phyloP scores from a whole-genome alignment of 1,284 basidiomycete genomes.

The Testicularia cyperi region DNA sequence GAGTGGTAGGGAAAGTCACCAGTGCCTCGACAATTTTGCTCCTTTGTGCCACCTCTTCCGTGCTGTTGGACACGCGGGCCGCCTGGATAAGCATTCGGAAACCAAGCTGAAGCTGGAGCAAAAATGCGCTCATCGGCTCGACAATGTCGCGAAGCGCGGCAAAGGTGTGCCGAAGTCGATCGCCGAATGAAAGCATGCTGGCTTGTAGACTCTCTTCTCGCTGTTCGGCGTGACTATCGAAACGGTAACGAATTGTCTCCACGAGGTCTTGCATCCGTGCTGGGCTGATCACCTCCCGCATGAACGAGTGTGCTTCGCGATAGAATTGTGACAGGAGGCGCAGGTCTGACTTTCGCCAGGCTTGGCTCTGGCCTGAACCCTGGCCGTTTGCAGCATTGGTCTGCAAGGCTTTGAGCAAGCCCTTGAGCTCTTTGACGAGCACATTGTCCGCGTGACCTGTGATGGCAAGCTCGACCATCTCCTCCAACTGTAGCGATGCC shows the following conservation, averaged over 20 bases:
- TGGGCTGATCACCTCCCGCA: slow-evolving; percentile 34
- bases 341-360: slow-evolving; percentile 63
- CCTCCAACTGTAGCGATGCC: slow-evolving; percentile 68
- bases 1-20: slow-evolving; percentile 52
- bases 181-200: slow-evolving; percentile 61
- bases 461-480: slow-evolving; percentile 66
- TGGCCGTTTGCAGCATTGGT: background rate
- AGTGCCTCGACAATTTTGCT: slow-evolving; percentile 44
- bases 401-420: slow-evolving; percentile 16
- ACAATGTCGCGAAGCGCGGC: slow-evolving; percentile 70
- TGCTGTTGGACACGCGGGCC: slow-evolving; percentile 17
- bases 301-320: slow-evolving; percentile 68
- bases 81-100: slow-evolving; percentile 66
- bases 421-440: slow-evolving; percentile 30
- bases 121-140: slow-evolving; percentile 68
- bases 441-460: slow-evolving; percentile 70
- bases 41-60: slow-evolving; percentile 18
- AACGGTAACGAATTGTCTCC: slow-evolving; percentile 7
- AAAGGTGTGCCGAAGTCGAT: slow-evolving; percentile 63
- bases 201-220: slow-evolving; percentile 59
- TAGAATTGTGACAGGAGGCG: slow-evolving; percentile 74
- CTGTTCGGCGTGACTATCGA: slow-evolving; percentile 27
- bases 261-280: slow-evolving; percentile 55
- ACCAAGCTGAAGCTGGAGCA: slow-evolving; percentile 75
- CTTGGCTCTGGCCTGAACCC: slow-evolving; percentile 5